These are phyloP conservation scores for Solanum aculeatissimum DNA, from an alignment of 305 asterid genomes.

Conservation along the genomic window DNA sequence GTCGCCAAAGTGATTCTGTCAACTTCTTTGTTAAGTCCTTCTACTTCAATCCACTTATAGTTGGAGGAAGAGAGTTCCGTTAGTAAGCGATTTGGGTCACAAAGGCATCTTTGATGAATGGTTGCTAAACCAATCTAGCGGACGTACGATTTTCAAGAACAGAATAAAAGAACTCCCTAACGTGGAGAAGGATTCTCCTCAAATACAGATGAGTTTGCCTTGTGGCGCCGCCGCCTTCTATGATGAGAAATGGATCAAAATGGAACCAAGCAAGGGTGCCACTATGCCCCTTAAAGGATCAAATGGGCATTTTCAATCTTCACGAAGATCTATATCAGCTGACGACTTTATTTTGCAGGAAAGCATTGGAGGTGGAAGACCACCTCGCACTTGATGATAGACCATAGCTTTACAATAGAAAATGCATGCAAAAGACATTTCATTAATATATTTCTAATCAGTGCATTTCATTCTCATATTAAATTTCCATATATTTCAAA, in stretches of 20 bases:
- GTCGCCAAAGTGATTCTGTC: not conserved
- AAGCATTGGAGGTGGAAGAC: not conserved
- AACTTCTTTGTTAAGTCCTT: not conserved
- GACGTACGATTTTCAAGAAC: not conserved
- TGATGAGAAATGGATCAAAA: not conserved
- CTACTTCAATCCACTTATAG: not conserved
- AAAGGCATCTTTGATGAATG: not conserved
- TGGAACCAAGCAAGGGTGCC: not conserved
- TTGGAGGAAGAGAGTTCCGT: not conserved
- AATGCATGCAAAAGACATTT: not conserved
- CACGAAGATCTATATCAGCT: not conserved
- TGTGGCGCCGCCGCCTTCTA: not conserved
- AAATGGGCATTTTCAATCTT: not conserved
- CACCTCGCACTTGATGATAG: not conserved
- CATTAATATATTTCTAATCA: not conserved
- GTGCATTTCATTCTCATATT: not conserved
- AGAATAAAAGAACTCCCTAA: not conserved
- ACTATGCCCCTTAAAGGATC: not conserved
- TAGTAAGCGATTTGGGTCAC: not conserved
- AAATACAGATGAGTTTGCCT: not conserved
- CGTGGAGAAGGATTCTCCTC: not conserved
- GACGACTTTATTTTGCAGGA: not conserved
- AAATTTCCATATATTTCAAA: not conserved
- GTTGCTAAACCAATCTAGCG: not conserved
- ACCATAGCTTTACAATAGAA: not conserved